Evolutionary conservation across 148 eudicot genomes (phyloP), one percentile per base, ranked within the genome.

Genomic region (Vaccinium vitisidaea): DNA sequence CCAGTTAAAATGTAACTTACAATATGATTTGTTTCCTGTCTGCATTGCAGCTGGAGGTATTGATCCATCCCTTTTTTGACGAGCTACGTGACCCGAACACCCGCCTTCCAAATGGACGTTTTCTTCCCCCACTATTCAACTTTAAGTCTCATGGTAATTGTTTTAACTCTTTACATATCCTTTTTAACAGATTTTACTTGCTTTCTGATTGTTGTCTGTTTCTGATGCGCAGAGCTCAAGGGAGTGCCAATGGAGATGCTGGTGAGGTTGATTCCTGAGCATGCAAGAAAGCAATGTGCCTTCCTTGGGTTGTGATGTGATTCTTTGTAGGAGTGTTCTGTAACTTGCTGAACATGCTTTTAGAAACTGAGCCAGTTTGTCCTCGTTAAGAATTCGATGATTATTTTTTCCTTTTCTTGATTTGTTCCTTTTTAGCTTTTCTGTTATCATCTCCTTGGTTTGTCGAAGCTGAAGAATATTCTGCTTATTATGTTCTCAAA

Each of bases 71-170:
- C 7, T 94, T 94, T 78, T 92, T 94, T 86, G 91, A 94, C 71
- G 98, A 94, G 88, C 89, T 94, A 73, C 96, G 96, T 80, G 98
- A 94, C 75, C 93, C 91, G 48, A 94, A 87, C 84, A 87, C 94
- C 79, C 98, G 93, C 81, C 89, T 92, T 82, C 98, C 94, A 69
- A 93, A 92, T 87, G 96, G 96, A 6, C 94, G 98, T 32, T 85
- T 87, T 82, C 94, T 94, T 53, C 96, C 98, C 32, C 98, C 98
- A 50, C 90, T 94, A 32, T 93, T 92, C 84, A 94, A 94, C 89
- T 94, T 94, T 43, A 94, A 93, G 86, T 87, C 98, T 79, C 94
- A 92, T 81, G 98, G 98, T 94, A 91, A 53, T 77, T 14, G 70
- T 13, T 74, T 13, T 19, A 32, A 12, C 46, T 58, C 0, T 76